phyloP scores from a whole-genome alignment of 2,329 filamentous ascomycete species.

The Phialemoniopsis sp. region DNA sequence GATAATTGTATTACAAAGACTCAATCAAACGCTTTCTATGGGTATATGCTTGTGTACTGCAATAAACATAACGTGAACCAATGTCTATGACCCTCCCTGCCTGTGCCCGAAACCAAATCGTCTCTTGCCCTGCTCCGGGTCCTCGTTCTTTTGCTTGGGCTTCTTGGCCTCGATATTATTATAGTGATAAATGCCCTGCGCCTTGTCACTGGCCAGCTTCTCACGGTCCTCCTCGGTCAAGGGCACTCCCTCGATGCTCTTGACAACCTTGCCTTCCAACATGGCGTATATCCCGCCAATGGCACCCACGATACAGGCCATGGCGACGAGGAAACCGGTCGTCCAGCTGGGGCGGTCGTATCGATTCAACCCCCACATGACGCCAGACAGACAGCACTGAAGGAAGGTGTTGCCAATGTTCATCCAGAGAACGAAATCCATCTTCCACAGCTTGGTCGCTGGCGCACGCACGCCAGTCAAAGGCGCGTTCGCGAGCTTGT shows the following conservation, averaged over 20 bases:
- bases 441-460: slow-evolving; percentile 66
- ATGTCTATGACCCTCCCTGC: neutral
- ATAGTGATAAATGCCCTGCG: slow-evolving; percentile 53
- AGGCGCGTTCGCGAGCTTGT: slow-evolving; percentile 60
- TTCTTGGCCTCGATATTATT: slow-evolving; percentile 51
- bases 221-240: slow-evolving; percentile 51
- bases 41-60: too few relatives aligned
- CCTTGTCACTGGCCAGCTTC: slow-evolving; percentile 45
- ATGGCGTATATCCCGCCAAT: slow-evolving; percentile 67
- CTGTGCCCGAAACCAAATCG: neutral
- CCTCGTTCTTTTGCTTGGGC: slow-evolving; percentile 35
- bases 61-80: neutral
- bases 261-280: slow-evolving; percentile 67
- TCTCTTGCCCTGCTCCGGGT: slow-evolving; percentile 14
- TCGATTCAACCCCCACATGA: slow-evolving; percentile 80
- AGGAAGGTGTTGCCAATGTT: slow-evolving; percentile 77
- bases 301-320: slow-evolving; percentile 67
- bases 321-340: slow-evolving; percentile 72
- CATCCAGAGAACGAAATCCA: slow-evolving; percentile 76
- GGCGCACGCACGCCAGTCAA: slow-evolving; percentile 68
- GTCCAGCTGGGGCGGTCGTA: slow-evolving; percentile 74
- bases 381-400: slow-evolving; percentile 67
- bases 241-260: slow-evolving; percentile 66
- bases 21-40: too few relatives aligned
- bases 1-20: too few relatives aligned